Evolutionary conservation across 202 grass and related monocot species (phyloP).

Genomic region (Elaeis oleifera): DNA sequence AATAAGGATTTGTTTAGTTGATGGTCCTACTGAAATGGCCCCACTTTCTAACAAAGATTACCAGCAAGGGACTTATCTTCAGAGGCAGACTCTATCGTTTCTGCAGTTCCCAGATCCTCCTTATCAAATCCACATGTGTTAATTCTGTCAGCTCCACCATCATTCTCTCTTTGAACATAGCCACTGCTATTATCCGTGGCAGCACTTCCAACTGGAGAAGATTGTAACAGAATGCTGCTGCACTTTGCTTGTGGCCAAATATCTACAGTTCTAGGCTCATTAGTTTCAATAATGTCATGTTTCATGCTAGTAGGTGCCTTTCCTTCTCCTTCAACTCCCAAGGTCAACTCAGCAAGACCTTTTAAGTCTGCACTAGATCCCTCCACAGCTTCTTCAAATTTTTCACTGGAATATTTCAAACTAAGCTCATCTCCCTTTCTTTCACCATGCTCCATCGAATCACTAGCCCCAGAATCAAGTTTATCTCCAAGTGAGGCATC

Average conservation of each 20-base stretch:
- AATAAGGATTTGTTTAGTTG: background rate
- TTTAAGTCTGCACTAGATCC: background rate
- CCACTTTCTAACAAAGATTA: background rate
- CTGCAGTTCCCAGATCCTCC: no score
- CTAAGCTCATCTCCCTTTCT: background rate
- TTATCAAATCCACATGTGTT: no score
- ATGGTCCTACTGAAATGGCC: background rate
- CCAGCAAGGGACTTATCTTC: background rate
- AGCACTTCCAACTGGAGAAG: constrained; percentile 2
- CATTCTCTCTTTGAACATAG: no score
- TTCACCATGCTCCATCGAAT: background rate
- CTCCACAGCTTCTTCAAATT: background rate
- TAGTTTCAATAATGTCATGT: background rate
- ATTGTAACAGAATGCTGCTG: background rate
- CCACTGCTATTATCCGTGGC: background rate
- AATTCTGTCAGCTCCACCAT: no score
- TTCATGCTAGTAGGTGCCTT: background rate
- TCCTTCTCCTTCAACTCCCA: background rate
- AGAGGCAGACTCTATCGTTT: no score
- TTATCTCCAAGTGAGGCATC: background rate
- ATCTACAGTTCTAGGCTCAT: background rate
- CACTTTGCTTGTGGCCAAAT: background rate
- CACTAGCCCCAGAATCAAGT: background rate
- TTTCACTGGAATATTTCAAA: background rate
- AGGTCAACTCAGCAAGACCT: background rate